phyloP scores from a whole-genome alignment of 2,329 filamentous ascomycete species.

The Fusarium armeniacum region DNA sequence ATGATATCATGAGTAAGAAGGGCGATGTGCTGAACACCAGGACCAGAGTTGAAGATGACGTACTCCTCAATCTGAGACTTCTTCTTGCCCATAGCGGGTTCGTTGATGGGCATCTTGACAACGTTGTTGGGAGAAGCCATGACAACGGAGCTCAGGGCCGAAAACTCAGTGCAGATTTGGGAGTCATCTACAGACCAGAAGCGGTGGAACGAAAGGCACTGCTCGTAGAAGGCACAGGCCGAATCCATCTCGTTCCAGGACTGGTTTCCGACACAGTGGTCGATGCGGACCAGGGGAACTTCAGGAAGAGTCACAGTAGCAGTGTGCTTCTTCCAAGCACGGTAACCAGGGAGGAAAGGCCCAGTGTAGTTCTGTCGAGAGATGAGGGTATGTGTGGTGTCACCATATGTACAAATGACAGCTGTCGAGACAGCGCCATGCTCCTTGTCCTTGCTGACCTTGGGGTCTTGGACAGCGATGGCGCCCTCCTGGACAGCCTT shows the following conservation, averaged over 20 bases:
- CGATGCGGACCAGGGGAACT: constrained; percentile 80
- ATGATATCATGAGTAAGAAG: constrained; percentile 87
- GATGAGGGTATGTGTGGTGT: constrained; percentile 94
- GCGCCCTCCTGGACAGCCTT: constrained; percentile 77
- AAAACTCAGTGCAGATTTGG: constrained; percentile 93
- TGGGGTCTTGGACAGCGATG: constrained; percentile 73
- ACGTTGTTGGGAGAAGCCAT: constrained; percentile 88
- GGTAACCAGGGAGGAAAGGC: constrained; percentile 86
- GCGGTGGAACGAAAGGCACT: constrained; percentile 90
- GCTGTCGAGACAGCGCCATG: constrained; percentile 79
- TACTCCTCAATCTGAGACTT: constrained; percentile 96
- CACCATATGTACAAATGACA: constrained; percentile 90
- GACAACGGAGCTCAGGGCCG: constrained; percentile 87
- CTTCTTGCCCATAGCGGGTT: constrained; percentile 90
- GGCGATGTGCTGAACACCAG: constrained; percentile 94
- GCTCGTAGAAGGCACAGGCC: constrained; percentile 82
- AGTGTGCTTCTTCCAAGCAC: constrained; percentile 62
- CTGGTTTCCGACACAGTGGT: constrained; percentile 98
- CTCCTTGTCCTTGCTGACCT: constrained; percentile 67
- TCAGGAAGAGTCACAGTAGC: constrained; percentile 66
- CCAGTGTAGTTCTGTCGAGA: constrained; percentile 79
- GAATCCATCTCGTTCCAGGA: constrained; percentile 89
- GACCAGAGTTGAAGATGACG: constrained; percentile 88
- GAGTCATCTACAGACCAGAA: constrained; percentile 98
- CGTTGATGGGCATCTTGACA: constrained; percentile 99